Percentiles rank a stretch among this genome's conserved stretches.
phyloP scores from a whole-genome alignment of 2,329 filamentous ascomycete genomes.

The Clarireedia monteithiana region DNA sequence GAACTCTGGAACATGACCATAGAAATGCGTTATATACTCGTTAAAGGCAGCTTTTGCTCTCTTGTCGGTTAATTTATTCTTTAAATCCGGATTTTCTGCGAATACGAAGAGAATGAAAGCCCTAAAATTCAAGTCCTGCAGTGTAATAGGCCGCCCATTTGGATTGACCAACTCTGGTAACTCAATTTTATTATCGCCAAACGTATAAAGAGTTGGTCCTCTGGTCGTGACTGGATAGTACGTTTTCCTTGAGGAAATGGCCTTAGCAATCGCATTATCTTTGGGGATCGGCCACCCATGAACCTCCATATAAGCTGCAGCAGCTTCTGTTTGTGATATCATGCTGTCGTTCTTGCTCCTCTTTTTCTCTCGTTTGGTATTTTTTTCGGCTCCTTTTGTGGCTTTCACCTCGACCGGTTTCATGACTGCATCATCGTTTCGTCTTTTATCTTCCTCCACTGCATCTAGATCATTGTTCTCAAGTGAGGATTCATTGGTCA shows the following conservation, averaged over 20 bases:
- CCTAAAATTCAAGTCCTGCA: constrained; percentile 6
- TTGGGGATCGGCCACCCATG: constrained; percentile 8
- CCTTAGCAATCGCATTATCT: neutral
- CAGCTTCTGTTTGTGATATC: neutral
- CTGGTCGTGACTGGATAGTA: neutral
- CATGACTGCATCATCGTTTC: no score
- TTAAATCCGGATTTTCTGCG: constrained; percentile 1
- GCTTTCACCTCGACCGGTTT: neutral
- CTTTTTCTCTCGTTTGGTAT: neutral
- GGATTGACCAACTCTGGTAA: neutral
- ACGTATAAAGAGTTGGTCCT: neutral
- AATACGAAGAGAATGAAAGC: constrained; percentile 7
- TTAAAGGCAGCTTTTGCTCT: constrained; percentile 8
- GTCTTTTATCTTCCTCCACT: no score
- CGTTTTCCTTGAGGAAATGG: neutral
- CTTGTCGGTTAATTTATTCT: neutral
- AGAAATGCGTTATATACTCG: constrained; percentile 3
- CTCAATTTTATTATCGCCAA: neutral
- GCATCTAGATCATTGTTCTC: no score
- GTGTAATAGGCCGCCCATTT: constrained; percentile 8
- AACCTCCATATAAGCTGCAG: neutral
- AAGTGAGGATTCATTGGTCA: no score
- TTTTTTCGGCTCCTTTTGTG: neutral
- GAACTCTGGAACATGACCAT: constrained; percentile 1
- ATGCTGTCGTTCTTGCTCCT: neutral